phyloP scores from a whole-genome alignment of 2,329 filamentous ascomycete genomes.

The Fusarium denticulatum region DNA sequence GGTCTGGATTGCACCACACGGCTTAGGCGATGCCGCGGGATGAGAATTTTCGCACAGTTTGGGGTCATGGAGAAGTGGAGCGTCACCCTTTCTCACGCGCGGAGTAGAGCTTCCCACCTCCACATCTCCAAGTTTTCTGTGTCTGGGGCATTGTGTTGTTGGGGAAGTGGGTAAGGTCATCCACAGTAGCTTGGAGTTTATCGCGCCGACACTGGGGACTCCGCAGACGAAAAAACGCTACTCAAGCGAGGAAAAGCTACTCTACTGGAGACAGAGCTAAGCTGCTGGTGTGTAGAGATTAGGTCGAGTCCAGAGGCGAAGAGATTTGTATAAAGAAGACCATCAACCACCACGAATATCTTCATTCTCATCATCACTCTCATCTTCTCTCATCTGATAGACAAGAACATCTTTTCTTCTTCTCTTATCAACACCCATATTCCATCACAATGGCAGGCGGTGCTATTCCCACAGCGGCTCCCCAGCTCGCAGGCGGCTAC shows the following conservation, averaged over 20 bases:
- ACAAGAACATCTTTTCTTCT: neutral
- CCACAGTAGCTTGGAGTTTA: neutral
- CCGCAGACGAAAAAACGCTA: too few species aligned
- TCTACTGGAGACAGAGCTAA: neutral
- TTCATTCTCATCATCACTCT: constrained; percentile 14
- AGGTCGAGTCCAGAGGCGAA: neutral
- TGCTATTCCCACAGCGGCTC: constrained; percentile 35
- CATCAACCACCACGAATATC: neutral
- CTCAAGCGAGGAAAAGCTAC: too few species aligned
- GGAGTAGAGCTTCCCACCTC: constrained; percentile 1
- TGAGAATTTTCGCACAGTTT: constrained; percentile 6
- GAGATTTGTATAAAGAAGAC: constrained; percentile 32
- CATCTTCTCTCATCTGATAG: constrained; percentile 13
- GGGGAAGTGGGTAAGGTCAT: constrained; percentile 22
- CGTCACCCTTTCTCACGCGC: neutral
- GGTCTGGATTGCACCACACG: constrained; percentile 10
- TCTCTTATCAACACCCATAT: neutral
- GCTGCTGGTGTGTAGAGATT: neutral
- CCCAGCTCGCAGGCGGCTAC: constrained; percentile 38
- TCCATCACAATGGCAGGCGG: constrained; percentile 36
- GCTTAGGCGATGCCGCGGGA: constrained; percentile 11
- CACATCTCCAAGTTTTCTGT: constrained; percentile 17
- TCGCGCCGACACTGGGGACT: neutral
- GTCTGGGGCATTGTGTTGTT: constrained; percentile 29
- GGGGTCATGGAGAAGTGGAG: constrained; percentile 23